A percentile compares a stretch with the other conserved stretches of the same genome.
Conservation (phyloP, 306 rosid genomes). For the Argentina anserina region DNA sequence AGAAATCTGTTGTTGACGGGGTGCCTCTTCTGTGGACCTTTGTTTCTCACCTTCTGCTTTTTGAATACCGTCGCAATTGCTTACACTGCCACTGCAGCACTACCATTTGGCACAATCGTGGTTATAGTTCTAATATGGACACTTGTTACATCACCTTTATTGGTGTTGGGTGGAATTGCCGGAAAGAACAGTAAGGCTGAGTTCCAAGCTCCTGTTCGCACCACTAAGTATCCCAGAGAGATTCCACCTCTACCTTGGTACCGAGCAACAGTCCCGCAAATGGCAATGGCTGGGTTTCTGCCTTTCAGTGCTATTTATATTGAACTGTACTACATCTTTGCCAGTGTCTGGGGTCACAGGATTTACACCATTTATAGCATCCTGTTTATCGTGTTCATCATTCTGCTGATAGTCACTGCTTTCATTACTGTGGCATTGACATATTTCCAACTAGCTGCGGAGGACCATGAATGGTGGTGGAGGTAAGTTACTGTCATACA, state of each 20-base stretch:
- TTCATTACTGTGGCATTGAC: conserved; percentile 63
- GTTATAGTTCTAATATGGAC: conserved; percentile 70
- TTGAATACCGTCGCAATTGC: conserved; percentile 58
- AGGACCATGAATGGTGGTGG: conserved; percentile 84
- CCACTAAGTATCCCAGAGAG: conserved; percentile 62
- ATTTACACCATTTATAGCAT: conserved; percentile 67
- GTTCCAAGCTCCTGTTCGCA: conserved; percentile 61
- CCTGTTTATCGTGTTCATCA: conserved; percentile 59
- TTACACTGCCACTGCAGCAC: conserved; percentile 68
- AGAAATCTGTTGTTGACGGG: conserved; percentile 60
- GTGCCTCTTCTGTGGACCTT: conserved; percentile 66
- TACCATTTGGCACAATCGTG: conserved; percentile 65
- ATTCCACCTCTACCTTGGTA: conserved; percentile 71
- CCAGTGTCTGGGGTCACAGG: conserved; percentile 77
- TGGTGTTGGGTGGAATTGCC: conserved; percentile 69
- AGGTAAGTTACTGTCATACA: conserved; percentile 37
- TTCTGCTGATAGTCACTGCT: conserved; percentile 58
- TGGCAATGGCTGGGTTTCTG: conserved; percentile 73
- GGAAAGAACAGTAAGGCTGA: conserved; percentile 69
- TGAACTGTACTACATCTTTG: conserved; percentile 62
- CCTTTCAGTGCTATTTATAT: conserved; percentile 69
- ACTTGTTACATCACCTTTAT: conserved; percentile 61
- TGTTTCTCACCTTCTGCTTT: conserved; percentile 59
- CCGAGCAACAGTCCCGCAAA: conserved; percentile 55
- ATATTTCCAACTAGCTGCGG: conserved; percentile 70